Conservation (phyloP, 1,284 basidiomycete genomes). For the Coniferiporia weirii region DNA sequence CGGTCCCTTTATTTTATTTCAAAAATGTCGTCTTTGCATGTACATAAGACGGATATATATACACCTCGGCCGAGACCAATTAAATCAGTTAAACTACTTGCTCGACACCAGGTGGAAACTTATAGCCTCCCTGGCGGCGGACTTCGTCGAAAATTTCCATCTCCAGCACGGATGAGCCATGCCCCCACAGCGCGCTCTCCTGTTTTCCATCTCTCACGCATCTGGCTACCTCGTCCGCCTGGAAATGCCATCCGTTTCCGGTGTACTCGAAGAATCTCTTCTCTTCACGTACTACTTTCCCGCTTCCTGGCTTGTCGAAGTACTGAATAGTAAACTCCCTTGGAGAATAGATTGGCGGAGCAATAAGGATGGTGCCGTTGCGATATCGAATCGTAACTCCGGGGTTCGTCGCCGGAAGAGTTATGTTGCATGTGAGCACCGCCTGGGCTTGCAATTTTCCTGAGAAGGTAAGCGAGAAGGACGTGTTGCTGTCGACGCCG, state of each 20-base stretch:
- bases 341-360: constrained; percentile 60
- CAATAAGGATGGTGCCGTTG: constrained; percentile 57
- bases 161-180: constrained; percentile 70
- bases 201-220: constrained; percentile 71
- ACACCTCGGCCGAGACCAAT: background rate
- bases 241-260: constrained; percentile 66
- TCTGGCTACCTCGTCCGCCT: constrained; percentile 82
- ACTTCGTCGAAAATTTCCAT: constrained; percentile 84
- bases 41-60: background rate
- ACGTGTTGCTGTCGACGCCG: constrained; percentile 75
- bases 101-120: constrained; percentile 43
- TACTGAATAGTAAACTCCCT: constrained; percentile 60
- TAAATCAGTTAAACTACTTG: constrained; percentile 29
- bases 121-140: constrained; percentile 45
- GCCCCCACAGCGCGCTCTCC: constrained; percentile 72
- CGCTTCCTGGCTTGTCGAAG: constrained; percentile 47
- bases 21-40: background rate
- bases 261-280: constrained; percentile 48
- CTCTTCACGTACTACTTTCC: constrained; percentile 48
- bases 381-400: constrained; percentile 64
- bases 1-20: background rate
- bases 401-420: constrained; percentile 37
- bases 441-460: constrained; percentile 56
- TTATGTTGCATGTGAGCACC: constrained; percentile 60
- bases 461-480: constrained; percentile 72